Base-by-base conservation (phyloP, 2,329 filamentous ascomycete species). In the Didymella pinodella region DNA sequence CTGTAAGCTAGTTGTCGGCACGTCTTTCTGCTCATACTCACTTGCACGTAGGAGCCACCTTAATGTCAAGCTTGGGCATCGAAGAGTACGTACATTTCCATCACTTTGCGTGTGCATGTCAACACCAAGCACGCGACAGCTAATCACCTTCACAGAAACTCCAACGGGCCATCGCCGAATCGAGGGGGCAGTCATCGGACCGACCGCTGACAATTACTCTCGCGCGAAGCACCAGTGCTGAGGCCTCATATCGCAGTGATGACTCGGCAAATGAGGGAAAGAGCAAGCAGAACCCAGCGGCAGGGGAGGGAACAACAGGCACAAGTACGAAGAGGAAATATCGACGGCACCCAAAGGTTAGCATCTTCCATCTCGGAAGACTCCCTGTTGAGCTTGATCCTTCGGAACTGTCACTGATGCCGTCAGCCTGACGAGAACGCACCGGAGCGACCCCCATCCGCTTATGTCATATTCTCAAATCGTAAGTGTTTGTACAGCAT, bases 381-480 rank as follows among this genome's bases (percentile, higher is more conserved):
- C n/a, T 18, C 20, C 5, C 48, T 14, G 5, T 25, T 18, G 25
- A 10, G 29, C 26, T 11, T 6, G 26, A 32, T 25, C 10, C 16
- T 38, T 22, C 48, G 32, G 26, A 56, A 45, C 18, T 18, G 4
- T 29, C 53, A 56, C 68, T 74, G 58, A 73, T 59, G 11, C 50
- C 6, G 18, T 28, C 70, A 92, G 86, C 83, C 90, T 3, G 91
- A 95, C 66, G 89, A 92, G 58, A 87, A 91, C 78, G 91, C 91
- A 0, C 91, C 91, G 1, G 90, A 93, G 70, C 83, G 91, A 25
- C 90, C 91, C 1, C 90, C 90, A 0, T 94, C 91, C 4, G 91
- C 91, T 48, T 94, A 94, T 77, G 91, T 94, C 12, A 85, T 94
- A 16, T 95, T 95, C 71, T 93, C 91, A 0, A 94, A 94, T 68